Conservation (phyloP, 441 rosid species). For the Gossypium trilobum region DNA sequence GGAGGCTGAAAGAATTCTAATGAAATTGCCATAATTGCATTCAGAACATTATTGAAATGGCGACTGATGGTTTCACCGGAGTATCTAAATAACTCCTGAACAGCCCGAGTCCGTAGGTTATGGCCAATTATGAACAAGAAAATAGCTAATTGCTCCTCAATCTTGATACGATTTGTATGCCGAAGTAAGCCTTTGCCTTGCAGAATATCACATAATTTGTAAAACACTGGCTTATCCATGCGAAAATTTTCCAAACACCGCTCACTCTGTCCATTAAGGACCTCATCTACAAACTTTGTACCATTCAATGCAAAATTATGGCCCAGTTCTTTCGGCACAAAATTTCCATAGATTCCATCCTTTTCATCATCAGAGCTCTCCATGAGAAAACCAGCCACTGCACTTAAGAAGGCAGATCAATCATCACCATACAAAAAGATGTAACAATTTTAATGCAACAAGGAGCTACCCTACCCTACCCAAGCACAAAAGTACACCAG, state of each 20-base stretch:
- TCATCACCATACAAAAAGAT: neutral
- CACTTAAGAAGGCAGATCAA: constrained; percentile 8
- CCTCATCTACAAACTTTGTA: constrained; percentile 69
- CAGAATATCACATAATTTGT: constrained; percentile 68
- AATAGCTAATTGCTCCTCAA: constrained; percentile 82
- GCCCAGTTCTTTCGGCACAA: constrained; percentile 38
- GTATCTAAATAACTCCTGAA: constrained; percentile 62
- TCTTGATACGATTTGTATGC: constrained; percentile 79
- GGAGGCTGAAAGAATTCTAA: constrained; percentile 59
- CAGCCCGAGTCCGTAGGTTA: constrained; percentile 75
- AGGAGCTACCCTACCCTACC: neutral
- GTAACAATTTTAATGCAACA: neutral
- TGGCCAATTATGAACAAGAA: constrained; percentile 78
- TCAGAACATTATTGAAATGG: constrained; percentile 85
- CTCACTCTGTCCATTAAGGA: constrained; percentile 53
- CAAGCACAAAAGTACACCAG: neutral
- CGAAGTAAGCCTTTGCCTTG: constrained; percentile 70
- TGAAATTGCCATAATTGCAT: constrained; percentile 64
- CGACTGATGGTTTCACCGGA: constrained; percentile 89
- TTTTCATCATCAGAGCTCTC: constrained; percentile 53
- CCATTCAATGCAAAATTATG: constrained; percentile 32
- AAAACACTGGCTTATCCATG: constrained; percentile 77
- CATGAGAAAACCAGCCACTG: constrained; percentile 36
- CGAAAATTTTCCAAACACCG: constrained; percentile 71
- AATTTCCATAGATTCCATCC: constrained; percentile 32